These are phyloP conservation scores for Phytophthora tentaculata DNA, from an alignment of 352 stramenopile genomes.

Conservation along the genomic window DNA sequence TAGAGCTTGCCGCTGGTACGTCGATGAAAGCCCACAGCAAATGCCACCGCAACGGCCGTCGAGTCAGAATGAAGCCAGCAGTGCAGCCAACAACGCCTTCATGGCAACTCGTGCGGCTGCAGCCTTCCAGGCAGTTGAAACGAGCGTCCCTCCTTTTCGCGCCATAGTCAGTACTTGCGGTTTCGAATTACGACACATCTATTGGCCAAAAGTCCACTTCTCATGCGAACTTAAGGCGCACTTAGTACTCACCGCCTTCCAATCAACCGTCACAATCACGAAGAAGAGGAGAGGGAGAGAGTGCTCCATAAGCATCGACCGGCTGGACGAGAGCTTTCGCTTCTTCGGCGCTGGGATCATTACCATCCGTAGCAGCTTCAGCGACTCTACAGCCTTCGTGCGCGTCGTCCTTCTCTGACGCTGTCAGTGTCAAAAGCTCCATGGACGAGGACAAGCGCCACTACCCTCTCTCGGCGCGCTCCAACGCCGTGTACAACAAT, in stretches of 20 bases:
- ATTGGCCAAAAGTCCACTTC: slow-evolving; percentile 19
- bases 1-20: too few species aligned
- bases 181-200: background rate
- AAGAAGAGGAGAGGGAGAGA: slow-evolving; percentile 22
- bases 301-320: slow-evolving; percentile 6
- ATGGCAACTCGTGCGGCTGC: background rate
- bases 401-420: slow-evolving; percentile 8
- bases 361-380: slow-evolving; percentile 10
- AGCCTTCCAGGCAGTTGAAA: slow-evolving; percentile 2
- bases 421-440: slow-evolving; percentile 6
- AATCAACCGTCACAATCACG: slow-evolving; percentile 16
- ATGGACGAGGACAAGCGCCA: slow-evolving; percentile 50
- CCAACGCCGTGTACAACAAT: slow-evolving; percentile 32
- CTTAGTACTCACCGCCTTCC: background rate
- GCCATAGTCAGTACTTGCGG: slow-evolving; percentile 9
- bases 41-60: background rate
- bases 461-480: slow-evolving; percentile 34
- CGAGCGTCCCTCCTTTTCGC: slow-evolving; percentile 10
- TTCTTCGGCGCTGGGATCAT: slow-evolving; percentile 9
- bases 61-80: slow-evolving; percentile 4
- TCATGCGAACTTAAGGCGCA: slow-evolving; percentile 2
- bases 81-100: slow-evolving; percentile 1
- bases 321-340: slow-evolving; percentile 10
- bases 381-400: slow-evolving; percentile 9
- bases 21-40: background rate